Base-by-base conservation (phyloP, 1,284 basidiomycete genomes). In the Erythrobasidium hasegawianum region DNA sequence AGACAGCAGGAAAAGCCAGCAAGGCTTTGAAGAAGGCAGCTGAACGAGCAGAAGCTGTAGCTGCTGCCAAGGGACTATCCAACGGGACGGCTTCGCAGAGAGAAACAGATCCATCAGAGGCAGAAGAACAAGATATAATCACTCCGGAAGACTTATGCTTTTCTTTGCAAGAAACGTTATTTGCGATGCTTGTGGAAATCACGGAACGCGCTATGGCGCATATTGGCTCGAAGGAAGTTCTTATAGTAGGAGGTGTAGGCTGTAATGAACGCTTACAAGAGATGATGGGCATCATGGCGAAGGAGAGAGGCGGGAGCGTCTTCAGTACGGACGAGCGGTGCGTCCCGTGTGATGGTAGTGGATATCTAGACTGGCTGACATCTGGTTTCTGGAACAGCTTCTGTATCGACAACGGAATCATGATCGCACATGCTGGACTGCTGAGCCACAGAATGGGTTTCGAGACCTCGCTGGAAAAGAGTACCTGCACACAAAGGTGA, bases 141-240 rank as follows among this genome's bases (percentile, higher is more conserved):
- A 97, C 90, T 2, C 86, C 94, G 7, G 87, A 91, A 22, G 96
- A 98, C 78, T 80, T 99, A 18, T 98, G 96, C 78, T 97, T 95
- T 77, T 94, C 91, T 4, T 80, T 99, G 3, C 96, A 99, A 78
- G 96, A 99, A 78, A 96, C 91, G 2, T 86, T 97, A 1, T 99
- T 91, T 78, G 90, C 95, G 0, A 99, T 99, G 96, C 82, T 99
- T 2, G 96, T 99, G 20, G 96, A 99, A 79, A 99, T 97, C 68
- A 98, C 96, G 0, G 96, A 99, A 77, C 83, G 96, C 49, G 96
- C 96, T 0, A 97, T 98, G 95, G 96, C 96, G 20, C 96, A 98
- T 78, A 94, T 97, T 27, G 91, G 90, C 2, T 93, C 90, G 72
- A 89, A 85, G 74, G 95, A 99, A 75, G 95, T 97, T 0, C 83